Evolutionary conservation across 1,139 yeast genomes (phyloP).

Genomic region (Chernovozyma sophiae-reginae): DNA sequence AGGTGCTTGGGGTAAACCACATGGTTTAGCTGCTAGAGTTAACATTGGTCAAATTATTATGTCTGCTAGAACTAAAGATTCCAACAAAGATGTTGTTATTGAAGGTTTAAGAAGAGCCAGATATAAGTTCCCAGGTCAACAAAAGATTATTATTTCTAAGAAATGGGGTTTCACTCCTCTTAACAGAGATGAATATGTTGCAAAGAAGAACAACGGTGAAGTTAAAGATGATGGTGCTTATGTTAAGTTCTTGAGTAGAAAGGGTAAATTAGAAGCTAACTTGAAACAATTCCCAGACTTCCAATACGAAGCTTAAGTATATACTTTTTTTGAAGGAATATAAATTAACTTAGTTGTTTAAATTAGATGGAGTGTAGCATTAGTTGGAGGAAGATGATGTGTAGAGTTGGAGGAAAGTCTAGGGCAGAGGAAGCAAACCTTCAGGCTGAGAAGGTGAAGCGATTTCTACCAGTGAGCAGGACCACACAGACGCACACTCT

Average conservation of each 20-base stretch:
- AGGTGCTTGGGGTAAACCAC: slow-evolving; percentile 99
- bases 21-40: slow-evolving; percentile 99
- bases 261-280: slow-evolving; percentile 93
- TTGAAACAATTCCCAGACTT: slow-evolving; percentile 92
- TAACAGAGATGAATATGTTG: slow-evolving; percentile 95
- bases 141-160: slow-evolving; percentile 97
- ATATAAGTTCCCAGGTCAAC: slow-evolving; percentile 99
- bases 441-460: too few relatives aligned
- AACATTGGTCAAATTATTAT: slow-evolving; percentile 96
- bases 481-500: too few relatives aligned
- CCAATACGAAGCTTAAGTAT: slow-evolving; percentile 47
- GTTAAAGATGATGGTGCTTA: slow-evolving; percentile 99
- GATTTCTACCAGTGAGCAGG: too few relatives aligned
- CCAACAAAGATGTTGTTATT: slow-evolving; percentile 93
- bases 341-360: neutral
- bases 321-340: neutral
- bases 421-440: too few relatives aligned
- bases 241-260: slow-evolving; percentile 95
- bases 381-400: too few relatives aligned
- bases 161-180: slow-evolving; percentile 99
- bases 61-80: slow-evolving; percentile 98
- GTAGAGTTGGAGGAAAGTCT: too few relatives aligned
- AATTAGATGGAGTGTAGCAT: too few relatives aligned
- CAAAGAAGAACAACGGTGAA: slow-evolving; percentile 94
- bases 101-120: slow-evolving; percentile 99